Evolutionary conservation across 164 flowering plant genomes (phyloP).

Genomic region (Piper longum): DNA sequence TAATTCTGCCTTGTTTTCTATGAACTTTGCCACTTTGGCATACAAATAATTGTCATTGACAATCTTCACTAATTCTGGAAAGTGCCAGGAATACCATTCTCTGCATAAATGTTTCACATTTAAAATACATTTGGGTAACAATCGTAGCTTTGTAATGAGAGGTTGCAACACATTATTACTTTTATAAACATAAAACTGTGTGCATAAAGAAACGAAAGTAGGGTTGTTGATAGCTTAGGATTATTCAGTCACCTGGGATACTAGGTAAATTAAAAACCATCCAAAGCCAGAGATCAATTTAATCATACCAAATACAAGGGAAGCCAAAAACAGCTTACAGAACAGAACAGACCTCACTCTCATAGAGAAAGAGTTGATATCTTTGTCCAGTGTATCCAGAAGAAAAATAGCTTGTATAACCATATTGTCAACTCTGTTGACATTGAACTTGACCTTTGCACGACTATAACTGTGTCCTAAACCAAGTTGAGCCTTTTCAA

Average conservation of each 20-base stretch:
- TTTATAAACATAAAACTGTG: neutral
- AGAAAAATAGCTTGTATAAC: conserved; percentile 94
- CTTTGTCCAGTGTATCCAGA: conserved; percentile 94
- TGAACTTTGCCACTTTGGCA: conserved; percentile 65
- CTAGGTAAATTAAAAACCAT: neutral
- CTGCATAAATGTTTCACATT: conserved; percentile 22
- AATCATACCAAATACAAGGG: neutral
- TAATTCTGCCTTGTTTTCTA: conserved; percentile 61
- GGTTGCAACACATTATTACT: neutral
- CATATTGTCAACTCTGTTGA: conserved; percentile 95
- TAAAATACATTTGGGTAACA: neutral
- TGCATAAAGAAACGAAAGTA: neutral
- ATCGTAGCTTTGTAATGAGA: neutral
- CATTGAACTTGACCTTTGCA: conserved; percentile 98
- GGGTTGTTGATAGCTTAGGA: neutral
- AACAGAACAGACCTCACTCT: conserved; percentile 64
- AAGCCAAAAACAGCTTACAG: neutral
- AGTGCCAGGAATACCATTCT: conserved; percentile 98
- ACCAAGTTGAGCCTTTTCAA: conserved; percentile 94
- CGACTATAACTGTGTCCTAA: conserved; percentile 92
- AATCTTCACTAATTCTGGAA: conserved; percentile 88
- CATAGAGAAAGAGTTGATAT: conserved; percentile 90
- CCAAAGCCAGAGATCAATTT: neutral
- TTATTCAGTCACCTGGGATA: neutral
- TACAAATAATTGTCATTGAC: conserved; percentile 90